Evolutionary conservation across 2,329 filamentous ascomycete species (phyloP), one percentile per base, ranked within the genome.

Genomic region (Arachnopeziza araneosa): DNA sequence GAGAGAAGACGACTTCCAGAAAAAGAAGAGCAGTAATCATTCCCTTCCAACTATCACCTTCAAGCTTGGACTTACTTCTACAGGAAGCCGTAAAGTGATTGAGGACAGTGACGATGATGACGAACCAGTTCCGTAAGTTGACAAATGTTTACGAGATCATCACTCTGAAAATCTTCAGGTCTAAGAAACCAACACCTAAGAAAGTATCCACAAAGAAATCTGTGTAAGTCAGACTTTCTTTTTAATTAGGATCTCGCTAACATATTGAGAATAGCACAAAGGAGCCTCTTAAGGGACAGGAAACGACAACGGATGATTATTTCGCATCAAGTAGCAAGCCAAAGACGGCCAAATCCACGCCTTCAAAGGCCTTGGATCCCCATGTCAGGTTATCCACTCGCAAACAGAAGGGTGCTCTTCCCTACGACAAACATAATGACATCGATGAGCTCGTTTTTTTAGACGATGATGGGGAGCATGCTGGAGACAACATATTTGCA

Each of bases 61-160:
- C 9, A 12, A 36, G 3, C 3, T 48, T 56, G n/a, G 48, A 30
- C 50, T 32, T 19, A 52, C 49, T 36, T 44, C 1, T 48, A 5
- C 44, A 82, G 78, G 79, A 69, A 79, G 74, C 55, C 84, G 89
- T 60, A 92, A 89, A 69, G 83, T 96, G 44, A 77, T 95, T 53
- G 85, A 92, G 63, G 91, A 96, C 64, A 93, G 90, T 65, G 88
- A 90, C 51, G 90, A 93, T 59, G 90, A 93, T 30, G 88, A 90
- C 48, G 63, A 64, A 5, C 79, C 83, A 36, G 76, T 75, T 50
- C 73, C 69, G 68, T 74, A 72, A 59, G 67, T 69, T 59, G 69
- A 0, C 22, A 22, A 14, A 36, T 32, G 17, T 32, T 56, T 23
- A 24, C n/a, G 23, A 26, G 12, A 22, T 26, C 50, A 49, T 19